Evolutionary conservation across 345 rosid species (phyloP).

Genomic region (Capsella bursapastoris): DNA sequence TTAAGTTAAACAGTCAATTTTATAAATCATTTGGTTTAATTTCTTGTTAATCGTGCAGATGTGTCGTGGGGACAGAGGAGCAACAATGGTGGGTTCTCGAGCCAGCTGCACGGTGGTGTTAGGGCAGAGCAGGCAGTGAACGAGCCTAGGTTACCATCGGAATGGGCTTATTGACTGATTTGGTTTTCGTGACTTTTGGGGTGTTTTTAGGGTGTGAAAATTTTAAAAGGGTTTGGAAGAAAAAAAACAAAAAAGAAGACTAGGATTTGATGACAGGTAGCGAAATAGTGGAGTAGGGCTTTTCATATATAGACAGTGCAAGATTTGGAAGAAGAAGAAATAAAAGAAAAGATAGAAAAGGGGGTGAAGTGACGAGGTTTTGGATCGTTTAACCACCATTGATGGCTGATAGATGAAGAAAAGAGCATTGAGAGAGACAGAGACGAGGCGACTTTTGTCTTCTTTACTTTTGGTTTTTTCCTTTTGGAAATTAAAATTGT

Average conservation of each 20-base stretch:
- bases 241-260: background rate
- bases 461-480: background rate
- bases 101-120: slow-evolving; percentile 22
- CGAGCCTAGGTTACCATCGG: slow-evolving; percentile 33
- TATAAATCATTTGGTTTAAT: background rate
- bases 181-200: background rate
- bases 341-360: background rate
- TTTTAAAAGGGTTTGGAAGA: background rate
- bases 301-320: background rate
- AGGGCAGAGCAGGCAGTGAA: slow-evolving; percentile 26
- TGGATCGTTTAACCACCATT: slow-evolving; percentile 44
- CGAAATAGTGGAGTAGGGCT: slow-evolving; percentile 26
- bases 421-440: slow-evolving; percentile 1
- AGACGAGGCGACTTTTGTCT: background rate
- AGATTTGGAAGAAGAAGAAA: slow-evolving; percentile 22
- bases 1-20: background rate
- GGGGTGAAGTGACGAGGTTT: slow-evolving; percentile 41
- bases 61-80: slow-evolving; percentile 30
- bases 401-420: slow-evolving; percentile 20
- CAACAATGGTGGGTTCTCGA: slow-evolving; percentile 19
- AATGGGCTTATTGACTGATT: slow-evolving; percentile 39
- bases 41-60: slow-evolving; percentile 20
- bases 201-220: slow-evolving; percentile 18
- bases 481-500: background rate
- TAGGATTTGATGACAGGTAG: slow-evolving; percentile 32